Evolutionary conservation across 176 grass and related monocot genomes (phyloP).

Genomic region (Themeda triandra): DNA sequence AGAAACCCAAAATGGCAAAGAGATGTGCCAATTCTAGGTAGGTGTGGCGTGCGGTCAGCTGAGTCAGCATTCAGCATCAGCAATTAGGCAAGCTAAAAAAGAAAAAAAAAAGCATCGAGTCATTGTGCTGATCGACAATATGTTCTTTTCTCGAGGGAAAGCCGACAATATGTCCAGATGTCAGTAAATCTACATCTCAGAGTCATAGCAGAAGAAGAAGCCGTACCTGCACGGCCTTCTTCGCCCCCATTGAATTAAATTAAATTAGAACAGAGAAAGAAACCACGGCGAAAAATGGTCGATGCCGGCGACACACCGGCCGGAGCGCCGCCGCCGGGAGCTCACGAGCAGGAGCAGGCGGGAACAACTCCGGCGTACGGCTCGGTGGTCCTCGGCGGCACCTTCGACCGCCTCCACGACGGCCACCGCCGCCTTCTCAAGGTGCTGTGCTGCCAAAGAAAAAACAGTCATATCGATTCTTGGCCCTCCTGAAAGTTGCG

Average conservation of each 20-base stretch:
- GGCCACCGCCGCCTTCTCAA: conserved; percentile 66
- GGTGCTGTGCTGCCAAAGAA: conserved; percentile 28
- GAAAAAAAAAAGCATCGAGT: too few relatives aligned
- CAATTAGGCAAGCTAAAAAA: too few relatives aligned
- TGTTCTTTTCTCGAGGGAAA: too few relatives aligned
- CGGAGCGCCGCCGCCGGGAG: neutral
- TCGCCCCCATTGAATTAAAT: neutral
- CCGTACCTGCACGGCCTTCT: neutral
- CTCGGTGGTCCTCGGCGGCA: conserved; percentile 56
- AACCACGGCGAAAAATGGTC: conserved; percentile 17
- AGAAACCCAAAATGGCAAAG: too few relatives aligned
- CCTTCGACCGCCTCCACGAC: conserved; percentile 74
- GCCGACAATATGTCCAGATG: too few relatives aligned
- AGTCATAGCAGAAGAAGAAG: neutral
- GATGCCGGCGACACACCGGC: neutral
- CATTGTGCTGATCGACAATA: too few relatives aligned
- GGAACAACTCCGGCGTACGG: conserved; percentile 3
- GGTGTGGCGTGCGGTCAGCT: too few relatives aligned
- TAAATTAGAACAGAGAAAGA: neutral
- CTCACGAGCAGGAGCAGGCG: neutral
- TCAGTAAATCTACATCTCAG: neutral
- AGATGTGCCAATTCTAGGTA: too few relatives aligned
- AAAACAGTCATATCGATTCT: neutral
- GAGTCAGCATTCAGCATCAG: too few relatives aligned
- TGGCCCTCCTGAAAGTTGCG: neutral